Evolutionary conservation across 2,329 filamentous ascomycete genomes (phyloP), one percentile per base, ranked within the genome.

Genomic region (Colletotrichum sp.): DNA sequence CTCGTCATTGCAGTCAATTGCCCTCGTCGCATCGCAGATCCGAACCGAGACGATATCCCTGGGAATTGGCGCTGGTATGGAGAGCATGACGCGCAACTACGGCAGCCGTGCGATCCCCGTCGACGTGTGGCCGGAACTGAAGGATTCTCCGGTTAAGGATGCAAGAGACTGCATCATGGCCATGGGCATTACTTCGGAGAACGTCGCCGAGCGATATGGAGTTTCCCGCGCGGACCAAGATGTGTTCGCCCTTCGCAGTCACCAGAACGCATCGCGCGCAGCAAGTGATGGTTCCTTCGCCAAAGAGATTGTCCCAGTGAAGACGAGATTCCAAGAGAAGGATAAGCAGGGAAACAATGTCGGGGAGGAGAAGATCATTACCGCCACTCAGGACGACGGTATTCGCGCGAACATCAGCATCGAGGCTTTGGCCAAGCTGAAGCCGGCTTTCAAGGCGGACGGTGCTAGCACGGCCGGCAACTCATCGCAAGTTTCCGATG

Each of bases 1-100:
- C 18, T 94, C 92, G 8, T 93, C 93, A 4, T 88, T 98, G 64
- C 93, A 94, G 78, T 92, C 93, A 31, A 93, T 98, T 65, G 93
- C 95, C 2, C 86, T 88, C 16, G 87, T 98, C 5, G 93, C 94
- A 7, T 91, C 93, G 71, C 89, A 93, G 75, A 97, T 98, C 78
- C 89, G 91, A n/a, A 87, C 90, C 0, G 95, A 94, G 2, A 89
- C 90, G 78, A 93, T 96, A 66, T 90, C 92, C 75, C 87, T 89
- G 0, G 96, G 95, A 73, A 91, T 98, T 75, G 96, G 92, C 12
- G 96, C 94, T 3, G 96, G 96, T 34, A 98, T 97, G 94, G 96
- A 98, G 89, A 96, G 93, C 85, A 98, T 98, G 96, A 98, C 95
- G 76, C 87, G 93, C 77, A 98, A 98, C 85, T 98, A 98, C 84